Evolutionary conservation across 768 basidiomycete species (phyloP), one percentile per base, ranked within the genome.

Genomic region (Mycena latifolia): DNA sequence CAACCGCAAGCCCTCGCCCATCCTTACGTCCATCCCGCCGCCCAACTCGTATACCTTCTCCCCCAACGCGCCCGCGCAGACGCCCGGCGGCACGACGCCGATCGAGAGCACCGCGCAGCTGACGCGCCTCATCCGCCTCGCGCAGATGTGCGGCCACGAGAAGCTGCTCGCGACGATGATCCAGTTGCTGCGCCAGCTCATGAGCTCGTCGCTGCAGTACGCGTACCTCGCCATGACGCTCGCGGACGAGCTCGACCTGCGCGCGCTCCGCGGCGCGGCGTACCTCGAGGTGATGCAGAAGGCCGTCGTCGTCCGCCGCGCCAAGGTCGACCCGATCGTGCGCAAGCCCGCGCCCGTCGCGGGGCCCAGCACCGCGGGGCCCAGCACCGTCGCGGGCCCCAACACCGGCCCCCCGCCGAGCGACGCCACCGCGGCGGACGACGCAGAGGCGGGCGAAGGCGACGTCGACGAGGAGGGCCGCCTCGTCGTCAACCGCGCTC

Each of bases 221-320:
- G 89, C 91, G 7, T 89, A 90, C 73, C 81, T 92, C 52, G 90
- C 90, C 4, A 90, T 93, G 88, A 83, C 84, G 9, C 84, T 93
- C 25, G 87, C 89, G 4, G 91, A 93, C 70, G 91, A 93, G 64
- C 82, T 92, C 29, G 78, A 88, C 70, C 78, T 93, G 54, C 81
- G 85, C 39, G 77, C 80, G 1, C 79, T 93, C 43, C 83, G 87
- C 39, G 91, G 92, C 31, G 80, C 83, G 1, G 90, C 89, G 43
- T 93, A 92, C 76, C 80, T 91, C 59, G 89, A 90, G 74, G 87
- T 92, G n/a, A 88, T 92, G 85, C 88, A 88, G 71, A 89, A 86
- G 69, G 85, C 84, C 2, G 76, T 79, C 18, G 77, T 85, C 35
- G 84, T 86, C 27, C 78, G 75, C 63, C 76, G 77, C 47, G 74